Conservation (phyloP, 1,284 basidiomycete genomes). For the Cutaneotrichosporon mucoides region DNA sequence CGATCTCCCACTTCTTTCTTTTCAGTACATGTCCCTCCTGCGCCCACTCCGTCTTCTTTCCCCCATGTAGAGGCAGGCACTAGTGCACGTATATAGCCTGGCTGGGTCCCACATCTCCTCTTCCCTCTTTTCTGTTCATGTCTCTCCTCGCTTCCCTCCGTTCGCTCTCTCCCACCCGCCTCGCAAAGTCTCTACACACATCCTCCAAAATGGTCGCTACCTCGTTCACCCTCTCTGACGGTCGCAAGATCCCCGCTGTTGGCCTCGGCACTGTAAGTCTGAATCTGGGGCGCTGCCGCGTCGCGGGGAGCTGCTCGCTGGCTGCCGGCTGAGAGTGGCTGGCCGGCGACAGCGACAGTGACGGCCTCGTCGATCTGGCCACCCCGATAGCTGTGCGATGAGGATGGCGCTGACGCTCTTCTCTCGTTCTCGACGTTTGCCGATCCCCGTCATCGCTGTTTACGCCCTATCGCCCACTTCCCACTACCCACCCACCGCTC, state of each 20-base stretch:
- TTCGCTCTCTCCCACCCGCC: neutral
- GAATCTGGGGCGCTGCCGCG: neutral
- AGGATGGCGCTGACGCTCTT: neutral
- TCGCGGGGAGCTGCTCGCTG: too few relatives aligned
- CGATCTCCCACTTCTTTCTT: too few relatives aligned
- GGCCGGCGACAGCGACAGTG: too few relatives aligned
- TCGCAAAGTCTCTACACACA: neutral
- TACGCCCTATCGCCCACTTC: neutral
- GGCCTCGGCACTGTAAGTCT: constrained; percentile 53
- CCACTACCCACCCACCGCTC: too few relatives aligned
- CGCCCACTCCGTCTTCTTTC: neutral
- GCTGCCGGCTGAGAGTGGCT: too few relatives aligned
- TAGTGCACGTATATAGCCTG: too few relatives aligned
- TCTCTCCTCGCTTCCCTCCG: neutral
- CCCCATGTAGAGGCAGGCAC: too few relatives aligned
- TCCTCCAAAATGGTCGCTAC: constrained; percentile 26
- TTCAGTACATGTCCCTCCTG: neutral
- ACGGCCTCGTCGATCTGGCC: too few relatives aligned
- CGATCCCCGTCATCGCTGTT: too few relatives aligned
- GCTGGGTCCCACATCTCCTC: neutral
- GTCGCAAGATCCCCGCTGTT: constrained; percentile 46
- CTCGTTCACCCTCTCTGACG: constrained; percentile 47
- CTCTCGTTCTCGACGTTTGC: too few relatives aligned
- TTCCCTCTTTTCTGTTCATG: neutral
- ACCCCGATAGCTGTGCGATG: too few relatives aligned